These are phyloP conservation scores for Metschnikowia cerradonensis DNA, from an alignment of 805 yeast species.

Conservation along the genomic window DNA sequence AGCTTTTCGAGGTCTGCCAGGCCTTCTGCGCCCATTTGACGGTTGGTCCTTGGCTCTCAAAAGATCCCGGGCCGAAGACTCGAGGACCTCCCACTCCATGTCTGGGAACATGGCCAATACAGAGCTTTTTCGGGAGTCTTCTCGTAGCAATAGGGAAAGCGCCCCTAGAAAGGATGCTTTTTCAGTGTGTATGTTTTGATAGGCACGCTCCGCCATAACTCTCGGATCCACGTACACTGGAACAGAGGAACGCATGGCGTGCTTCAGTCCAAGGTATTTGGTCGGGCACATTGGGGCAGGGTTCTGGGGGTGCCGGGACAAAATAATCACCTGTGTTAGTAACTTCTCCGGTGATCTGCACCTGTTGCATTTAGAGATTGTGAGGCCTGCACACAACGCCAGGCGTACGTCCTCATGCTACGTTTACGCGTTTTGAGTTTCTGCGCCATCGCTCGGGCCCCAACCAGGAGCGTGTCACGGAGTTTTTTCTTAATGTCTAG, in stretches of 20 bases:
- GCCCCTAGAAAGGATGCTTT: not conserved
- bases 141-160: constrained; percentile 1
- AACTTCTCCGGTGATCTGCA: constrained; percentile 4
- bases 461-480: not conserved
- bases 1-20: not conserved
- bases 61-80: not conserved
- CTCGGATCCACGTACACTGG: not conserved
- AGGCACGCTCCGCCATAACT: not conserved
- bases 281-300: constrained; percentile 1
- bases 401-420: constrained; percentile 3
- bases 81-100: constrained; percentile 8
- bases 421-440: constrained; percentile 3
- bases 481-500: not conserved
- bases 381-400: not conserved
- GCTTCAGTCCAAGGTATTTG: not conserved
- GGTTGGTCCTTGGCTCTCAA: not conserved
- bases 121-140: constrained; percentile 8
- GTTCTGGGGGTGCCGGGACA: not conserved
- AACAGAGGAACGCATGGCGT: not conserved
- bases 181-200: not conserved
- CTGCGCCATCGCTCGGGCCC: not conserved
- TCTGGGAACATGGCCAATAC: constrained; percentile 3
- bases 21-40: not conserved
- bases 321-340: not conserved
- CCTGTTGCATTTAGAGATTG: constrained; percentile 3